Percentiles rank a stretch among this genome's conserved stretches.
Conservation (phyloP, 805 yeast species). For the Tetrapisispora taiwanensis region DNA sequence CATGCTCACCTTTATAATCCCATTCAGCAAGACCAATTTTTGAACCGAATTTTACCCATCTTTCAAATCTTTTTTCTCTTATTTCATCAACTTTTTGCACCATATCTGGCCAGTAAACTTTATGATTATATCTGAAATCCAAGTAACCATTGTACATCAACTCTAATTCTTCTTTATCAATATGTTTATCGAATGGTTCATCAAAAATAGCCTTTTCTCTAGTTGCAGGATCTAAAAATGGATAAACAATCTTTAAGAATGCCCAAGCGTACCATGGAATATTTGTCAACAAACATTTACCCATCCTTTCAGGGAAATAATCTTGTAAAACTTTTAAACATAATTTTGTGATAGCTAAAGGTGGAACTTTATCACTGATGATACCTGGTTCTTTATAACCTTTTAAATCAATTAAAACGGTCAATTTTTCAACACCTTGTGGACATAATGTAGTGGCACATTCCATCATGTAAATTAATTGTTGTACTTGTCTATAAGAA, state of each 20-base stretch:
- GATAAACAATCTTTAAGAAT: conserved; percentile 45
- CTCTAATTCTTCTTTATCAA: conserved; percentile 44
- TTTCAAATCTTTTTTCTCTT: conserved; percentile 31
- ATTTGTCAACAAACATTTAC: conserved; percentile 43
- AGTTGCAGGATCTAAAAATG: conserved; percentile 50
- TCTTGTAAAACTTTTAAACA: conserved; percentile 42
- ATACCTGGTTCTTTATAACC: conserved; percentile 31
- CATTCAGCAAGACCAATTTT: conserved; percentile 45
- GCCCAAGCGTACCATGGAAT: conserved; percentile 51
- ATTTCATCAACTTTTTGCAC: conserved; percentile 34
- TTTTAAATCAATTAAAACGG: conserved; percentile 47
- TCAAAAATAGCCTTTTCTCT: conserved; percentile 48
- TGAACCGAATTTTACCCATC: conserved; percentile 34
- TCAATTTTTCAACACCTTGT: conserved; percentile 47
- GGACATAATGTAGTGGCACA: conserved; percentile 44
- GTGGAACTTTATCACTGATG: conserved; percentile 36
- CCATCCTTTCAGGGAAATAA: conserved; percentile 51
- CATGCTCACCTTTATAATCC: conserved; percentile 35
- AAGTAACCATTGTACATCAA: conserved; percentile 37
- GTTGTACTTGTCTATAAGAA: conserved; percentile 44
- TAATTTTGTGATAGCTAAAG: conserved; percentile 41
- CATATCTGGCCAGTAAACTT: conserved; percentile 44
- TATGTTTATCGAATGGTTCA: conserved; percentile 45
- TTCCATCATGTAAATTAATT: conserved; percentile 48
- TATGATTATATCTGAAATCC: conserved; percentile 45